Conservation (phyloP, 805 yeast species). For the Candida krabiensis region DNA sequence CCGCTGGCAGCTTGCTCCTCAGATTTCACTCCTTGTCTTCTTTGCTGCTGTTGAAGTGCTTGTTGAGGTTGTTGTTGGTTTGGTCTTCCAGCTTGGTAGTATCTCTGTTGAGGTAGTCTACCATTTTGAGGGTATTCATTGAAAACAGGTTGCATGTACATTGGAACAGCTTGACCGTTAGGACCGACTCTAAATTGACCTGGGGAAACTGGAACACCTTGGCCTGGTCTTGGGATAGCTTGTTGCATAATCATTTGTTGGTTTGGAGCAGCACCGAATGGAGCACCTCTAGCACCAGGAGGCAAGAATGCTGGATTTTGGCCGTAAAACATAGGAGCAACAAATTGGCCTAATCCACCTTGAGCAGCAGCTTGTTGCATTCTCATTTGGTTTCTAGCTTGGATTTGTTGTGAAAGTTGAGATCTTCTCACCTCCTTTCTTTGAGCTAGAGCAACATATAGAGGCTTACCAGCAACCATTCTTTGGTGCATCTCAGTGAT, state of each 20-base stretch:
- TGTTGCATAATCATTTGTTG: constrained; percentile 73
- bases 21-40: constrained; percentile 25
- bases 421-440: constrained; percentile 96
- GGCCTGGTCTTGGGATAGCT: constrained; percentile 64
- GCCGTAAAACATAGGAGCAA: constrained; percentile 82
- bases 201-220: constrained; percentile 52
- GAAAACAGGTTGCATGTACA: constrained; percentile 83
- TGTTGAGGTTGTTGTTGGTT: constrained; percentile 22
- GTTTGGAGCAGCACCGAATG: constrained; percentile 71
- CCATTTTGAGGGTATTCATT: constrained; percentile 65
- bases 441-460: constrained; percentile 98
- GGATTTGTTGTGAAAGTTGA: constrained; percentile 96
- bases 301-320: constrained; percentile 78
- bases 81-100: constrained; percentile 45
- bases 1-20: constrained; percentile 33
- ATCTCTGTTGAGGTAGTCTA: constrained; percentile 41
- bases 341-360: constrained; percentile 82
- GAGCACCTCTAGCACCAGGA: constrained; percentile 73
- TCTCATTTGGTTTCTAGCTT: constrained; percentile 97
- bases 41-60: constrained; percentile 17
- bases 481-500: constrained; percentile 98
- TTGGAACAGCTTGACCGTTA: constrained; percentile 79
- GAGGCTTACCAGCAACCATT: constrained; percentile 91
- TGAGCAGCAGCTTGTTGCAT: constrained; percentile 94
- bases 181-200: constrained; percentile 70